These are phyloP conservation scores for Penicillium fuscoglaucum DNA, from an alignment of 2,329 filamentous ascomycete genomes.

Conservation along the genomic window DNA sequence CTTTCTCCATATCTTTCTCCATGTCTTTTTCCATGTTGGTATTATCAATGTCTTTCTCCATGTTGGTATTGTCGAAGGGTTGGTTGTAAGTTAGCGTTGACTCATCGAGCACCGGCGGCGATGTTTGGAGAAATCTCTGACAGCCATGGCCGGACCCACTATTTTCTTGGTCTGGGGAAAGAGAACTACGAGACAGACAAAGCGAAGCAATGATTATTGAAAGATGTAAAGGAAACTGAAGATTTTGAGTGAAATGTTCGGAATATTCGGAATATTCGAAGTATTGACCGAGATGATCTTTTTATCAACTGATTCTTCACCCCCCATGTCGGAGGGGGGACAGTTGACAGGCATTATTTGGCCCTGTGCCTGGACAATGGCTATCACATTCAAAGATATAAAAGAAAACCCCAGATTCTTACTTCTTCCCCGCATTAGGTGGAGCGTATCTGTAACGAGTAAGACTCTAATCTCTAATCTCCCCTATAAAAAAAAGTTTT, in stretches of 20 bases:
- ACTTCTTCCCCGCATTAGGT: slow-evolving; percentile 1
- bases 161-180: neutral
- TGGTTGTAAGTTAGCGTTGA: neutral
- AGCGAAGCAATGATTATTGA: neutral
- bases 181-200: neutral
- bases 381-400: neutral
- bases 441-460: neutral
- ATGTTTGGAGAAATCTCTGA: neutral
- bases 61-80: neutral
- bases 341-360: neutral
- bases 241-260: too few species aligned
- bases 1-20: neutral
- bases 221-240: neutral
- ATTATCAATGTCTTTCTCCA: neutral
- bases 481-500: neutral
- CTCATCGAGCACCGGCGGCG: neutral
- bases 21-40: neutral
- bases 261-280: too few species aligned
- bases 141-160: neutral
- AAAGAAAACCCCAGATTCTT: neutral
- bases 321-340: neutral
- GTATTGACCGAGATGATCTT: too few species aligned
- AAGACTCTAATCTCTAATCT: neutral
- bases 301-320: neutral
- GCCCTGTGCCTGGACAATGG: neutral